phyloP scores from a whole-genome alignment of 2,329 filamentous ascomycete species.

The Pezicula carpinea region DNA sequence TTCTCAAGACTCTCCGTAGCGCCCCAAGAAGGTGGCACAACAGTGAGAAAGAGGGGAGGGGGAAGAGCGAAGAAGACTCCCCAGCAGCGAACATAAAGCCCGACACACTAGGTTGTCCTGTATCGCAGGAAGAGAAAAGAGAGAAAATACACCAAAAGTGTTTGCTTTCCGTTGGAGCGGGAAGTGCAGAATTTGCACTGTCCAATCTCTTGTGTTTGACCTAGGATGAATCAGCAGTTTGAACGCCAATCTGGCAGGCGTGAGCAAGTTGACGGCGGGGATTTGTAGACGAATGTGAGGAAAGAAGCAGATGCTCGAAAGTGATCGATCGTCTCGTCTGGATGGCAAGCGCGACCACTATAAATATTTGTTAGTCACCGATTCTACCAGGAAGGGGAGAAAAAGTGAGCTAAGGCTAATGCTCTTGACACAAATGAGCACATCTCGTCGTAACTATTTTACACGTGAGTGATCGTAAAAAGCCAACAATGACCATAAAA shows the following conservation, averaged over 20 bases:
- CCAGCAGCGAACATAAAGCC: slow-evolving; percentile 15
- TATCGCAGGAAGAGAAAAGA: not conserved
- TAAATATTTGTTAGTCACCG: slow-evolving; percentile 20
- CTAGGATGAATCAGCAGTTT: not conserved
- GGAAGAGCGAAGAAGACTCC: slow-evolving; percentile 9
- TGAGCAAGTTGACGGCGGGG: not conserved
- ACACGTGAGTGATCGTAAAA: slow-evolving; percentile 15
- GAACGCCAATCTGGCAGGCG: slow-evolving; percentile 1
- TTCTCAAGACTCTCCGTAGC: slow-evolving; percentile 40
- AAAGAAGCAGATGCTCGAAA: not conserved
- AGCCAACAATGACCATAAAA: slow-evolving; percentile 3
- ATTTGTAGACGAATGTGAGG: not conserved
- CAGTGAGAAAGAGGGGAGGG: slow-evolving; percentile 47
- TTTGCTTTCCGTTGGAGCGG: not conserved
- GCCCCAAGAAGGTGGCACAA: slow-evolving; percentile 40
- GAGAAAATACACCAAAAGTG: slow-evolving; percentile 20
- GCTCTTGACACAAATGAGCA: slow-evolving; percentile 3
- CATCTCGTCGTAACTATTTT: slow-evolving; percentile 14
- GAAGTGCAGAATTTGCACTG: not conserved
- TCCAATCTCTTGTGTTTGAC: too few relatives aligned
- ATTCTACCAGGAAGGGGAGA: slow-evolving; percentile 8
- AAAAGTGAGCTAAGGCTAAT: not conserved
- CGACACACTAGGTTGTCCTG: slow-evolving; percentile 7
- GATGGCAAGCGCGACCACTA: slow-evolving; percentile 13
- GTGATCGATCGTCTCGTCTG: not conserved